phyloP scores from a whole-genome alignment of 2,329 filamentous ascomycete species.

The Periconia sp. region DNA sequence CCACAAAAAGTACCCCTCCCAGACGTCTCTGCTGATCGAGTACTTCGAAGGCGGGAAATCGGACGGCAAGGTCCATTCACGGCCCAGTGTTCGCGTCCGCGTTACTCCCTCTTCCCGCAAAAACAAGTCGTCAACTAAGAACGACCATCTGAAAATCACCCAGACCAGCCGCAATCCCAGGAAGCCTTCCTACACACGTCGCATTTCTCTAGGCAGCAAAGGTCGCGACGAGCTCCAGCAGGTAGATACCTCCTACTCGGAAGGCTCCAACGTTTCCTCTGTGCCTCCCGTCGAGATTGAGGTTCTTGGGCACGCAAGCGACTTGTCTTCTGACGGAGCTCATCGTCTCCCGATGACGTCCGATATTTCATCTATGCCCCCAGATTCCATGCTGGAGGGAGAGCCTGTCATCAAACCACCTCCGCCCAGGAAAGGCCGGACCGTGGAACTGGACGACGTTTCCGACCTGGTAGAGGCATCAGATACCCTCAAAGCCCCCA shows the following conservation, averaged over 20 bases:
- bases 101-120: constrained; percentile 71
- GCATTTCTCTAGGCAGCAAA: constrained; percentile 63
- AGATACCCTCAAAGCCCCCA: constrained; percentile 61
- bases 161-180: constrained; percentile 69
- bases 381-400: constrained; percentile 69
- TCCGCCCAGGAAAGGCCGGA: constrained; percentile 54
- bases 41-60: constrained; percentile 85
- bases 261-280: constrained; percentile 73
- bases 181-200: constrained; percentile 69
- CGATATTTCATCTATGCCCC: constrained; percentile 81
- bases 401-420: constrained; percentile 48
- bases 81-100: constrained; percentile 78
- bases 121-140: constrained; percentile 49
- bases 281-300: constrained; percentile 83
- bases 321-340: constrained; percentile 66
- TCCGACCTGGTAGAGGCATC: constrained; percentile 26
- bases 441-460: constrained; percentile 47
- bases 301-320: constrained; percentile 70
- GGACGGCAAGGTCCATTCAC: constrained; percentile 62
- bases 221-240: constrained; percentile 41
- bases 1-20: constrained; percentile 63
- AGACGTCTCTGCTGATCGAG: constrained; percentile 90
- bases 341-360: constrained; percentile 63
- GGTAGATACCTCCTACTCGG: constrained; percentile 68
- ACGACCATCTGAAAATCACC: constrained; percentile 84